Conservation (phyloP, 176 grass and related monocot species). For the Musa beccarii region DNA sequence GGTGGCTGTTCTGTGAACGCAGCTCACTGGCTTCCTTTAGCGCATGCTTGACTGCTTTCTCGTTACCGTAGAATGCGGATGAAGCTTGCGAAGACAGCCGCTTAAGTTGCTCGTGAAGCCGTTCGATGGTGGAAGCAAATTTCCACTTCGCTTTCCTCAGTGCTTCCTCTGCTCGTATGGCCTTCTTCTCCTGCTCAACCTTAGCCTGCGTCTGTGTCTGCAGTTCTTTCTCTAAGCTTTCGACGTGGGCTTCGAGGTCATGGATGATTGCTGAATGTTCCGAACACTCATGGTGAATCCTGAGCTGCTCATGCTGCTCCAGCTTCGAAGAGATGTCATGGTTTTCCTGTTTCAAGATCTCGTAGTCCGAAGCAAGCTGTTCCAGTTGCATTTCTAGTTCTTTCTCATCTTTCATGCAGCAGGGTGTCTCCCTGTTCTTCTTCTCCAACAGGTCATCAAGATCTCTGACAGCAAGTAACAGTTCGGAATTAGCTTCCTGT, state of each 20-base stretch:
- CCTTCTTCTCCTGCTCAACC: conserved; percentile 76
- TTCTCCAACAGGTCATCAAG: conserved; percentile 85
- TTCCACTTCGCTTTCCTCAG: conserved; percentile 68
- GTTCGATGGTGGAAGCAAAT: conserved; percentile 43
- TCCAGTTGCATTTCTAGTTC: conserved; percentile 98
- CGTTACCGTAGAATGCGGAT: conserved; percentile 61
- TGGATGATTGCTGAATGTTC: conserved; percentile 70
- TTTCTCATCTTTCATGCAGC: conserved; percentile 69
- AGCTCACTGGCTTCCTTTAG: conserved; percentile 67
- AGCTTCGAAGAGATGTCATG: conserved; percentile 82
- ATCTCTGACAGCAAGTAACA: conserved; percentile 87
- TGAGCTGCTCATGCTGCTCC: conserved; percentile 81
- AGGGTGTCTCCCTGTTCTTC: conserved; percentile 57
- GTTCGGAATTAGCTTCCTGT: conserved; percentile 94
- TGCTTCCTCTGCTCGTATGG: conserved; percentile 67
- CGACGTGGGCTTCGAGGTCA: conserved; percentile 76
- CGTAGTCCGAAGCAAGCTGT: conserved; percentile 90
- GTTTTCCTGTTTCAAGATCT: conserved; percentile 96
- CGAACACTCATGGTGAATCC: conserved; percentile 94
- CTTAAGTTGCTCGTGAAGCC: conserved; percentile 69
- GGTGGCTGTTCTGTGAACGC: conserved; percentile 50
- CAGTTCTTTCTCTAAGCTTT: conserved; percentile 71
- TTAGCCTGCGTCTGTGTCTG: conserved; percentile 46
- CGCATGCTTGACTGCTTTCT: conserved; percentile 51
- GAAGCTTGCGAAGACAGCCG: conserved; percentile 68